phyloP scores from a whole-genome alignment of 495 filamentous ascomycete species.

The Hypoxylon cercidicola region DNA sequence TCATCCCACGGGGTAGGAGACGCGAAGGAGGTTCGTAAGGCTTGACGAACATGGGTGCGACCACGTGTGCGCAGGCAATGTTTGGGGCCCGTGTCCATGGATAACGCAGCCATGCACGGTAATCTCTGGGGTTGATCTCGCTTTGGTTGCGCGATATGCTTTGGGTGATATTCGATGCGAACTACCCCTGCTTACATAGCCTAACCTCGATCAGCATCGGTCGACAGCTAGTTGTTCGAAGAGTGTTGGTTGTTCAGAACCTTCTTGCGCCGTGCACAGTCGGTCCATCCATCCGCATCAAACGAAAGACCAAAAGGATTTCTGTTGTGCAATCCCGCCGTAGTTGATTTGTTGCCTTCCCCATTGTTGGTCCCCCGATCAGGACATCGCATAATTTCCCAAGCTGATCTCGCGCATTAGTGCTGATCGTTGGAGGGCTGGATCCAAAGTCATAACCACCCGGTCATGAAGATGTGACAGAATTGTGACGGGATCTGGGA shows the following conservation, averaged over 20 bases:
- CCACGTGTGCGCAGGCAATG: conserved; percentile 36
- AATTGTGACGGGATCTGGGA: conserved; percentile 8
- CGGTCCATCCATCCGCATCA: neutral
- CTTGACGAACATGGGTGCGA: conserved; percentile 13
- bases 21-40: conserved; percentile 17
- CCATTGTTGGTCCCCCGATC: conserved; percentile 5
- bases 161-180: neutral
- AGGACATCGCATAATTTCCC: conserved; percentile 21
- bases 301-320: conserved; percentile 10
- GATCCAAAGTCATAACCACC: conserved; percentile 22
- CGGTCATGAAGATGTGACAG: conserved; percentile 5
- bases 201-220: neutral
- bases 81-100: conserved; percentile 26
- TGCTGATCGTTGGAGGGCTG: conserved; percentile 17
- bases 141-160: neutral
- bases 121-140: neutral
- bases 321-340: conserved; percentile 15
- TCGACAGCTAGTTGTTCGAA: neutral
- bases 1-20: conserved; percentile 11
- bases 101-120: conserved; percentile 6
- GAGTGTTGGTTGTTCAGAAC: too few relatives aligned
- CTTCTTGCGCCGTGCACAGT: too few relatives aligned
- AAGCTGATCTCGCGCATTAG: conserved; percentile 41
- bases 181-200: neutral
- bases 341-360: conserved; percentile 1